Percentiles rank a stretch among this genome's conserved stretches.
Evolutionary conservation across 176 grass and related monocot species (phyloP).

Genomic region (Panicum miliaceum): DNA sequence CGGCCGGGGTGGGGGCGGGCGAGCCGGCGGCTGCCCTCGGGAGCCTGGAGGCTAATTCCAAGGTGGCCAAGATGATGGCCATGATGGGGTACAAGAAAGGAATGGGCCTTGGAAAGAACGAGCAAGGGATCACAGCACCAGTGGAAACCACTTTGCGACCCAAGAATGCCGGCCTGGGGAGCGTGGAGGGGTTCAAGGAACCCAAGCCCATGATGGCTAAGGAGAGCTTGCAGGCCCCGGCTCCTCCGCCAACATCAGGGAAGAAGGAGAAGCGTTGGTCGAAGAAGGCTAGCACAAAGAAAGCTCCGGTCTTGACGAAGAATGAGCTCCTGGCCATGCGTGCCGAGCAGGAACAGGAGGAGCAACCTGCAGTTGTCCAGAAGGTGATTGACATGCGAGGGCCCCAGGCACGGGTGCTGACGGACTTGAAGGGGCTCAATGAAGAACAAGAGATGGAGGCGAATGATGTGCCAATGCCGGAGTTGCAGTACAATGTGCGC

Average conservation of each 20-base stretch:
- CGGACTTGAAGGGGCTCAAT: slow-evolving; percentile 68
- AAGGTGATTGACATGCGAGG: slow-evolving; percentile 89
- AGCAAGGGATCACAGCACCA: slow-evolving; percentile 57
- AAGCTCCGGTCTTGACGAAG: slow-evolving; percentile 60
- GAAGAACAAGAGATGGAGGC: slow-evolving; percentile 63
- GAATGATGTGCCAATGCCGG: slow-evolving; percentile 76
- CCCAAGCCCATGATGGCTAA: slow-evolving; percentile 53
- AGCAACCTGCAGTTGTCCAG: slow-evolving; percentile 54
- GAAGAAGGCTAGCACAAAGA: slow-evolving; percentile 55
- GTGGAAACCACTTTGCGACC: slow-evolving; percentile 56
- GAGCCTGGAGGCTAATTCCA: slow-evolving; percentile 52
- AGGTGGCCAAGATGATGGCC: slow-evolving; percentile 71
- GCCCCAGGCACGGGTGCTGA: slow-evolving; percentile 67
- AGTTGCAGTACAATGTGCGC: slow-evolving; percentile 82
- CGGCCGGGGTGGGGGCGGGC: slow-evolving; percentile 20
- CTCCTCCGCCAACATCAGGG: not conserved
- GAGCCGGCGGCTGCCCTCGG: slow-evolving; percentile 28
- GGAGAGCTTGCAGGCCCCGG: slow-evolving; percentile 19
- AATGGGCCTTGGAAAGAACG: slow-evolving; percentile 70
- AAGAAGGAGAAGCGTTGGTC: slow-evolving; percentile 68
- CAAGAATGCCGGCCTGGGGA: slow-evolving; percentile 74
- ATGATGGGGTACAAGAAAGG: slow-evolving; percentile 81
- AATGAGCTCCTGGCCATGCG: slow-evolving; percentile 65
- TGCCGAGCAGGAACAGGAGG: slow-evolving; percentile 61
- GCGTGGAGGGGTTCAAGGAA: slow-evolving; percentile 80